These are phyloP conservation scores for Ophiorrhiza pumila DNA, from an alignment of 257 asterid species.

Conservation along the genomic window DNA sequence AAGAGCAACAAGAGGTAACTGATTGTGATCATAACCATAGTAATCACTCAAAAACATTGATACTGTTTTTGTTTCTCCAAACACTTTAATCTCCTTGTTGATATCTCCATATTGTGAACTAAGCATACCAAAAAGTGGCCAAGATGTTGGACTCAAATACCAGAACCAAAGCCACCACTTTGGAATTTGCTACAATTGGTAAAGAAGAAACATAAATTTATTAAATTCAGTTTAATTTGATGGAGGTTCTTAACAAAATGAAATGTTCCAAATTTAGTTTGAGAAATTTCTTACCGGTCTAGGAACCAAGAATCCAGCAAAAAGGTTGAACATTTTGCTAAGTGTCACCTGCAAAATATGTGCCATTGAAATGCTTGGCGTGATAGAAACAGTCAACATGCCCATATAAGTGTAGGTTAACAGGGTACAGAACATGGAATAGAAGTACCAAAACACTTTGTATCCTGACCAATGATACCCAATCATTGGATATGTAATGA, in stretches of 20 bases:
- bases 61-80: slow-evolving; percentile 23
- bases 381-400: slow-evolving; percentile 53
- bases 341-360: slow-evolving; percentile 46
- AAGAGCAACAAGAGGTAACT: slow-evolving; percentile 29
- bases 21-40: slow-evolving; percentile 18
- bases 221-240: neutral
- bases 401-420: slow-evolving; percentile 53
- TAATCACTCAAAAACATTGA: slow-evolving; percentile 17
- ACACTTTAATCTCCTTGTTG: slow-evolving; percentile 16
- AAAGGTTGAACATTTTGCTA: slow-evolving; percentile 47
- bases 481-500: slow-evolving; percentile 56
- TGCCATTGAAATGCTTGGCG: slow-evolving; percentile 53
- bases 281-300: slow-evolving; percentile 47
- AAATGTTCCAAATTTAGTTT: too few relatives aligned
- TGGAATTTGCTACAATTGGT: slow-evolving; percentile 25
- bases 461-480: slow-evolving; percentile 48
- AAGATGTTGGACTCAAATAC: slow-evolving; percentile 23
- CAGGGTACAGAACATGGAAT: slow-evolving; percentile 42
- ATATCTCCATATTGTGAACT: slow-evolving; percentile 31
- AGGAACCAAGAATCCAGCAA: slow-evolving; percentile 58
- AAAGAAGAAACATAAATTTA: neutral
- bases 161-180: slow-evolving; percentile 31
- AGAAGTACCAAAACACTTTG: slow-evolving; percentile 50
- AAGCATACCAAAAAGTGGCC: slow-evolving; percentile 24
- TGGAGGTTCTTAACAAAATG: too few relatives aligned